Percentiles rank a stretch among this genome's conserved stretches.
These are phyloP conservation scores for Thielaviopsis populi DNA, from an alignment of 2,329 filamentous ascomycete species.

Conservation along the genomic window DNA sequence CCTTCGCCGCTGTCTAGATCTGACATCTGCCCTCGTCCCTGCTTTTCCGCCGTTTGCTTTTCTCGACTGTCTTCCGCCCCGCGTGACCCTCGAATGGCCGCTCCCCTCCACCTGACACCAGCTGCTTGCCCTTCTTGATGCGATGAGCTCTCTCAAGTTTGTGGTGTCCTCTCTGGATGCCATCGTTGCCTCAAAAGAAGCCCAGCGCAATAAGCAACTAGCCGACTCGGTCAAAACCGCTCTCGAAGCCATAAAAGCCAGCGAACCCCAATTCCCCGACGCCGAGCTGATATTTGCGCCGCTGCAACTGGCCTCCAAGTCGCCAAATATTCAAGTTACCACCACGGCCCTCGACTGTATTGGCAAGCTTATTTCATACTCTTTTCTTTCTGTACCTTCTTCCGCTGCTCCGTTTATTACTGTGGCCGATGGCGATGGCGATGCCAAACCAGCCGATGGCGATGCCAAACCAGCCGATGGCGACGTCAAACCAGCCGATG, in stretches of 20 bases:
- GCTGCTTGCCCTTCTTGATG: constrained; percentile 9
- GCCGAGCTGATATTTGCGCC: constrained; percentile 87
- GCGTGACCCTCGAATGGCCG: constrained; percentile 5
- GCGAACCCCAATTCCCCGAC: constrained; percentile 66
- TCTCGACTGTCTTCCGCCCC: not conserved
- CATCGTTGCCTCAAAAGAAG: constrained; percentile 84
- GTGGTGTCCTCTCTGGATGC: constrained; percentile 85
- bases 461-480: not conserved
- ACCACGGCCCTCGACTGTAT: constrained; percentile 93
- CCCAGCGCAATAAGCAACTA: constrained; percentile 70
- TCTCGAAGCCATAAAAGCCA: constrained; percentile 70
- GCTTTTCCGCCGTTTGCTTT: not conserved
- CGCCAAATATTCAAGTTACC: constrained; percentile 68
- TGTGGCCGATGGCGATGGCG: not conserved
- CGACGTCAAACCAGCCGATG: not conserved
- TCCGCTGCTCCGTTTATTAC: not conserved
- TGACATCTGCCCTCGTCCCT: not conserved
- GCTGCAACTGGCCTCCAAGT: constrained; percentile 75
- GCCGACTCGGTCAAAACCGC: constrained; percentile 69
- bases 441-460: constrained; percentile 1
- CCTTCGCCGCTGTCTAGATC: not conserved
- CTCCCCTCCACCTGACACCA: not conserved
- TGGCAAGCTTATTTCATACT: constrained; percentile 96
- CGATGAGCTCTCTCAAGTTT: constrained; percentile 85
- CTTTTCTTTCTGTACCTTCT: constrained; percentile 65